A percentile compares a stretch with the other conserved stretches of the same genome.
phyloP scores from a whole-genome alignment of 345 rosid genomes.

The Anastatica hierochuntica region DNA sequence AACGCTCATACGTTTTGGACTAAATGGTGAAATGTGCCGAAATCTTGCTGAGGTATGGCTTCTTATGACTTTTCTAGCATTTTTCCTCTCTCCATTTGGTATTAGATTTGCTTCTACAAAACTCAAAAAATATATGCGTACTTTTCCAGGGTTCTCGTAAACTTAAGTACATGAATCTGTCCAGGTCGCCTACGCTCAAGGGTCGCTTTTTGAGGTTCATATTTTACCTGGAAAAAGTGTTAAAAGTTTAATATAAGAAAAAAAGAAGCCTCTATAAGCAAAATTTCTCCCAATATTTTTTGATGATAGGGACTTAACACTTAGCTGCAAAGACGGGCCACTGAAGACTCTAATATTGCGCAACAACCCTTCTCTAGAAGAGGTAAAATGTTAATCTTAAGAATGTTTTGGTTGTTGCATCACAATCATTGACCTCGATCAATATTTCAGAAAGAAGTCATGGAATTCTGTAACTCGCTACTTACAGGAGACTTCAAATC shows the following conservation, averaged over 20 bases:
- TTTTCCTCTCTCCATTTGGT: not conserved
- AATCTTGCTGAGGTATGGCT: slow-evolving; percentile 53
- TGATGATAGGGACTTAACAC: slow-evolving; percentile 50
- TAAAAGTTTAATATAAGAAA: too few relatives aligned
- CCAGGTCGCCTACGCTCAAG: slow-evolving; percentile 54
- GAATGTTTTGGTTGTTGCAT: slow-evolving; percentile 1
- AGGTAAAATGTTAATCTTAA: slow-evolving; percentile 32
- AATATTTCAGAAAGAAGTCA: slow-evolving; percentile 55
- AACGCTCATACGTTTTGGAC: slow-evolving; percentile 79
- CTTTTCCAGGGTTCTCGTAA: slow-evolving; percentile 52
- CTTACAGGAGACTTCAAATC: slow-evolving; percentile 62
- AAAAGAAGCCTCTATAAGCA: not conserved
- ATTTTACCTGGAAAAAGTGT: not conserved
- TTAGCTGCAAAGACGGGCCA: slow-evolving; percentile 36
- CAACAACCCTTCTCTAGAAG: slow-evolving; percentile 67
- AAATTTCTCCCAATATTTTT: not conserved
- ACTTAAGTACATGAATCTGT: slow-evolving; percentile 62
- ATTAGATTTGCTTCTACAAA: not conserved
- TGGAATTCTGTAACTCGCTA: slow-evolving; percentile 47
- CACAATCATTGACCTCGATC: not conserved
- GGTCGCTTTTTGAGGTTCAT: slow-evolving; percentile 73
- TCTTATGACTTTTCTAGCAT: not conserved
- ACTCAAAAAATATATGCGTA: not conserved
- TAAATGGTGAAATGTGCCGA: slow-evolving; percentile 49
- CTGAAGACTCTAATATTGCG: slow-evolving; percentile 67